A percentile compares a stretch with the other conserved stretches of the same genome.
phyloP scores from a whole-genome alignment of 768 basidiomycete species.

The Kwoniella newhampshirensis region DNA sequence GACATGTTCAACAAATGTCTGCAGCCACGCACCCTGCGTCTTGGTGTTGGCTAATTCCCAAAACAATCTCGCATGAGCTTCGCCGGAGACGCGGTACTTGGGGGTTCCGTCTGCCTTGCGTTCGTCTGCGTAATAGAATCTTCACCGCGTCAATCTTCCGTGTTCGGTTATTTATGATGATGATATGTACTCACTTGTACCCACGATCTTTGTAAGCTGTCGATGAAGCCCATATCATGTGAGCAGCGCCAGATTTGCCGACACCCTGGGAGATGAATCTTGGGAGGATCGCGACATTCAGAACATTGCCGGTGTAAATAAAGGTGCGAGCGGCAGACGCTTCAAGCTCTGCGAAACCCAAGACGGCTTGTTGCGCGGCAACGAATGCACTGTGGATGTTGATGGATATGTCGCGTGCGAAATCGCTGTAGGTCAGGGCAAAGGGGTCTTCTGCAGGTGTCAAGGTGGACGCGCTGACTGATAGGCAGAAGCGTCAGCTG shows the following conservation, averaged over 20 bases:
- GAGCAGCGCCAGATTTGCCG: conserved; percentile 18
- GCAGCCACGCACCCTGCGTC: conserved; percentile 18
- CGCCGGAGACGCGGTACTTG: conserved; percentile 17
- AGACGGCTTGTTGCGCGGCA: conserved; percentile 26
- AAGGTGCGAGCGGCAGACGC: conserved; percentile 14
- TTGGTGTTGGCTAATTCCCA: conserved; percentile 9
- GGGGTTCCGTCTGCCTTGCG: conserved; percentile 19
- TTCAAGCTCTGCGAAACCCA: conserved; percentile 12
- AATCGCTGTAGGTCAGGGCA: conserved; percentile 5
- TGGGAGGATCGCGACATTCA: conserved; percentile 19
- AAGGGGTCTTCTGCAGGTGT: conserved; percentile 20
- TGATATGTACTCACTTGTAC: conserved; percentile 29
- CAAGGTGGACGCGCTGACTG: conserved; percentile 11
- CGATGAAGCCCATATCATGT: conserved; percentile 25
- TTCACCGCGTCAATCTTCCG: background rate
- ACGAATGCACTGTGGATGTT: conserved; percentile 18
- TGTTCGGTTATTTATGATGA: background rate
- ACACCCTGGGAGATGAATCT: conserved; percentile 10
- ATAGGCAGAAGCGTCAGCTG: too few relatives aligned
- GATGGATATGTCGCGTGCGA: conserved; percentile 12
- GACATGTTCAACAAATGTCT: conserved; percentile 24
- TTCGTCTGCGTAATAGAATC: conserved; percentile 30
- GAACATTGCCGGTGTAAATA: conserved; percentile 26
- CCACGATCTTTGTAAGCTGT: conserved; percentile 17
- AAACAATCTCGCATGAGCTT: conserved; percentile 20